Evolutionary conservation across 2,329 filamentous ascomycete species (phyloP), one percentile per base, ranked within the genome.

Genomic region (Fusarium torreyae): DNA sequence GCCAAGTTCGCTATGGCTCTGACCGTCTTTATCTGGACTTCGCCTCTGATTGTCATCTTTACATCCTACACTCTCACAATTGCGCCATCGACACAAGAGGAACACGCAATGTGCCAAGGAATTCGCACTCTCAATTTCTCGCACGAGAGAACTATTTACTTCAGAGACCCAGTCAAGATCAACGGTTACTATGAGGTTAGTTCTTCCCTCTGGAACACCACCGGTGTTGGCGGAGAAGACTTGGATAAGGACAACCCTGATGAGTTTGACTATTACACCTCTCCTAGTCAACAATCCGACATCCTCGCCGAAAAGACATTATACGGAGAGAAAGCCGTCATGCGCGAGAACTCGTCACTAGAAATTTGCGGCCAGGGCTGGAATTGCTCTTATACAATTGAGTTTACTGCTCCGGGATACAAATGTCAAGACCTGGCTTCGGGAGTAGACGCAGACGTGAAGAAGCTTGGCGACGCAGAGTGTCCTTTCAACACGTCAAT

Each of bases 21-120:
- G 20, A 74, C 73, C 10, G 58, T 75, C 17, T 75, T 75, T 38
- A 72, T 75, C 31, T 75, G 73, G 73, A 62, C 53, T 15, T 74
- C 71, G 10, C 73, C 73, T 42, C 55, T 75, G 5, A 73, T 75
- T 18, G 72, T 75, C 43, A 75, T 75, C 24, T 61, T 75, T 5
- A 75, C 73, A 26, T 71, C 73, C 5, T 71, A 71, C 14, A 75
- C 73, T 3, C 69, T 75, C 7, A 67, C 67, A 6, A 69, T 75
- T 3, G 50, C 42, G 4, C 65, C 69, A 3, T 53, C 34, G 14
- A 57, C 44, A 10, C 50, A 56, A 4, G 42, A 64, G 28, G 63
- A 72, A 36, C 36, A 43, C 8, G 62, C 69, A 13, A 63, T 54
- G 3, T 75, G 73, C 34, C 63, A 60, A 8, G 68, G 70, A n/a